Evolutionary conservation across 2,329 filamentous ascomycete genomes (phyloP), one percentile per base, ranked within the genome.

Genomic region (Exophiala lecanii-corni): DNA sequence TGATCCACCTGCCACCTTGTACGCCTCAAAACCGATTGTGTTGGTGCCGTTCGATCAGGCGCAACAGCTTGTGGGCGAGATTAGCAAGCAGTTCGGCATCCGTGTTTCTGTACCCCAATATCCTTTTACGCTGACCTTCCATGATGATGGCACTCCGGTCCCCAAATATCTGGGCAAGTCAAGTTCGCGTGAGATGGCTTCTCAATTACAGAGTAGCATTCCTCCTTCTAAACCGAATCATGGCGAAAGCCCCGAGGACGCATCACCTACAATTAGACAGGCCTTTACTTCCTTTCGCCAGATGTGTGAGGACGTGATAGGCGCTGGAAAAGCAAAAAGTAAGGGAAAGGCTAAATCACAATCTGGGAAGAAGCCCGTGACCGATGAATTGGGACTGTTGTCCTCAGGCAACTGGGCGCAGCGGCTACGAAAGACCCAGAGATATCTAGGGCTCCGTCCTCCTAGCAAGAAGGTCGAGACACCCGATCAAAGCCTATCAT

Each of bases 31-130:
- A 38, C 78, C 81, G 1, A 67, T 84, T 18, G 62, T 91, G 17
- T 72, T 95, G 25, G 75, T 94, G 1, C 77, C 81, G 1, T 78
- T 79, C 1, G 55, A 58, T 1, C 84, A 94, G 59, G 75, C 89
- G 25, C 65, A 79, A 45, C 58, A 68, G 7, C 76, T 92, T 4
- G 67, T 95, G 0, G 58, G 72, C 2, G 69, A 76, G 3, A 78
- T 91, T 60, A 89, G 88, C 57, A 32, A 57, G 1, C 58, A 61
- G 1, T 71, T 78, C 32, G 70, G 83, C 2, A 74, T 71, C 4
- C 55, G 62, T 0, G 68, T 91, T 10, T 62, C 61, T 2, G 77
- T 94, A 35, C 84, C 84, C 9, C 64, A 71, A 3, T 66, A 71
- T 12, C 77, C 74, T 1, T 82, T 92, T 45, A 62, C 75, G 32